phyloP scores from a whole-genome alignment of 768 basidiomycete genomes.

The Tulasnella sp. region DNA sequence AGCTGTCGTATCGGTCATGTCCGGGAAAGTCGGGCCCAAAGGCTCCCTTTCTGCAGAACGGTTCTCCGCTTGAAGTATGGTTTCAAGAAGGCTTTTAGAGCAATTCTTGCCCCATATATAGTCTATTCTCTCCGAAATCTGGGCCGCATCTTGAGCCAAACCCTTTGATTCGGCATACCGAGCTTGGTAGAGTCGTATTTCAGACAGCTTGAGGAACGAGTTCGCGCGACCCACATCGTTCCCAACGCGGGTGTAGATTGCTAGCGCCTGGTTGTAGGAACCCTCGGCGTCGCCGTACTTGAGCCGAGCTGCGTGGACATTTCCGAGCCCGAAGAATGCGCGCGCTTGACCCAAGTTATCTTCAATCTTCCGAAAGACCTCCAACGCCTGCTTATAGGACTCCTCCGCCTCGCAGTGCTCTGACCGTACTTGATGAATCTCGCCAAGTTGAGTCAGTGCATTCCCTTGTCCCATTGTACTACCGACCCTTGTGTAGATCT shows the following conservation, averaged over 20 bases:
- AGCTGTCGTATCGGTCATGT: too few species aligned
- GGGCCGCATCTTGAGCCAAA: neutral
- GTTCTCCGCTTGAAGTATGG: neutral
- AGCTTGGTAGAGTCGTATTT: neutral
- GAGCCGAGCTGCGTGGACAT: neutral
- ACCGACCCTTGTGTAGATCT: neutral
- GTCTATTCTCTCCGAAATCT: neutral
- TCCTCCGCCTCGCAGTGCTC: neutral
- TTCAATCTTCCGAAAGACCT: neutral
- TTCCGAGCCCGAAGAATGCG: neutral
- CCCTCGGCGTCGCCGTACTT: neutral
- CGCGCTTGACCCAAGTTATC: neutral
- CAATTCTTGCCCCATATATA: neutral
- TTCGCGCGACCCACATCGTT: neutral
- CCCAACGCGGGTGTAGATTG: neutral
- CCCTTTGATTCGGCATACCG: neutral
- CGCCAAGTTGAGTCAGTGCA: neutral
- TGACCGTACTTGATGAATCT: neutral
- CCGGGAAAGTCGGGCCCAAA: neutral
- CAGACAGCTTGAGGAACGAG: neutral
- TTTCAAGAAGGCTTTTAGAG: neutral
- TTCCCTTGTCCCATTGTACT: neutral
- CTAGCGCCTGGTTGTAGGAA: neutral
- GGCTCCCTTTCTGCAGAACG: neutral
- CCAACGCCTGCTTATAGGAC: neutral